Evolutionary conservation across 768 basidiomycete species (phyloP), one percentile per base, ranked within the genome.

Genomic region (Podaxis sp.): DNA sequence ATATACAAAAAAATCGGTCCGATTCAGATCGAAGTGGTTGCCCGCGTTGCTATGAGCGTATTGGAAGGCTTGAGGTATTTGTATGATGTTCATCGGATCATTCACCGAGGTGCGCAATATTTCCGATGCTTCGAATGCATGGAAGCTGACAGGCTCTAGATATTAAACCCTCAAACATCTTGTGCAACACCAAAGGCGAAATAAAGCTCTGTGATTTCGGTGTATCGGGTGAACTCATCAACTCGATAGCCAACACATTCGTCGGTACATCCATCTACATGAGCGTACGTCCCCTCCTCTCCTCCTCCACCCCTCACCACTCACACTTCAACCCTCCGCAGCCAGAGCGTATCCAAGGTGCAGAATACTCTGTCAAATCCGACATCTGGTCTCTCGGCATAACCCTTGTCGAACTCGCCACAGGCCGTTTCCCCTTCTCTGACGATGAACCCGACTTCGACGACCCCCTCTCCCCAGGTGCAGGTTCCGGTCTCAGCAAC

Each of bases 161-260:
- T 72, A 98, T 99, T 82, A 99, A 99, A 75, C 97, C 97, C 7
- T 97, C 95, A 17, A 99, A 99, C 71, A 97, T 99, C 65, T 82
- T 99, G 40, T 92, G 85, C 75, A 99, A 99, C 73, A 96, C 96
- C 10, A 81, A 84, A 53, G 97, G 97, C 10, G 88, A 96, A 68
- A 96, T 99, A 82, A 99, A 99, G 77, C 92, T 99, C 55, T 99
- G 97, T 70, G 97, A 99, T 75, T 99, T 99, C 73, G 97, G 97
- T 28, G 97, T 99, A 5, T 98, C 96, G 0, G 97, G 97, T 12
- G 97, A 99, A 75, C 83, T 99, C 69, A 96, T 99, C 77, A 99
- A 99, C 77, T 96, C 94, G 2, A 95, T 99, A 66, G 97, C 97
- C 28, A 95, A 99, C 76, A 99, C 97, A 0, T 99, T 99, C 71